Evolutionary conservation across 2,329 filamentous ascomycete species (phyloP).

Genomic region (Hypoxylon sp.): DNA sequence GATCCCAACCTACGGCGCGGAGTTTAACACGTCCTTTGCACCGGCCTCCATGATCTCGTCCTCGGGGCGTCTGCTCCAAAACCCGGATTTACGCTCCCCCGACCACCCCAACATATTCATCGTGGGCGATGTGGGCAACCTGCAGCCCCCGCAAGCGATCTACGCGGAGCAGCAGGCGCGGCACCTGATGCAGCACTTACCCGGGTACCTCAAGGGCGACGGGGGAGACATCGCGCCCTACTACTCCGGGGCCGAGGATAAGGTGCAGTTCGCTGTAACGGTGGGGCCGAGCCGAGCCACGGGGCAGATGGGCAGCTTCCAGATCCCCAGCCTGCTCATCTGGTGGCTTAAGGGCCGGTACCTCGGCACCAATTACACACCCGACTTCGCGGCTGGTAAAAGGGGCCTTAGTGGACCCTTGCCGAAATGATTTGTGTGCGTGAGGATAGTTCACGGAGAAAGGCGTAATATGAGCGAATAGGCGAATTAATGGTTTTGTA

Average conservation of each 20-base stretch:
- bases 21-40: slow-evolving; percentile 62
- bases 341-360: slow-evolving; percentile 59
- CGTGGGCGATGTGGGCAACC: slow-evolving; percentile 61
- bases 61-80: slow-evolving; percentile 57
- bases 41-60: slow-evolving; percentile 57
- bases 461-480: not conserved
- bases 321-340: slow-evolving; percentile 58
- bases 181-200: slow-evolving; percentile 46
- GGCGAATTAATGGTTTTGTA: not conserved
- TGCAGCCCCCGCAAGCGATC: slow-evolving; percentile 56
- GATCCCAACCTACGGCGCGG: slow-evolving; percentile 63
- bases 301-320: slow-evolving; percentile 57
- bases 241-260: slow-evolving; percentile 41
- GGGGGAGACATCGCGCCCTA: slow-evolving; percentile 52
- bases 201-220: slow-evolving; percentile 53
- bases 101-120: slow-evolving; percentile 61
- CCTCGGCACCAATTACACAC: slow-evolving; percentile 56
- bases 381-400: slow-evolving; percentile 52
- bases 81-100: slow-evolving; percentile 55
- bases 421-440: slow-evolving; percentile 29
- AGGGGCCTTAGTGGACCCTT: slow-evolving; percentile 26
- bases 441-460: not conserved
- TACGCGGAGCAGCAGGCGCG: slow-evolving; percentile 54
- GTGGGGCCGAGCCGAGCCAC: slow-evolving; percentile 59
- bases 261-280: slow-evolving; percentile 57